These are phyloP conservation scores for Apiospora malaysiana DNA, from an alignment of 2,329 filamentous ascomycete genomes.

Conservation along the genomic window DNA sequence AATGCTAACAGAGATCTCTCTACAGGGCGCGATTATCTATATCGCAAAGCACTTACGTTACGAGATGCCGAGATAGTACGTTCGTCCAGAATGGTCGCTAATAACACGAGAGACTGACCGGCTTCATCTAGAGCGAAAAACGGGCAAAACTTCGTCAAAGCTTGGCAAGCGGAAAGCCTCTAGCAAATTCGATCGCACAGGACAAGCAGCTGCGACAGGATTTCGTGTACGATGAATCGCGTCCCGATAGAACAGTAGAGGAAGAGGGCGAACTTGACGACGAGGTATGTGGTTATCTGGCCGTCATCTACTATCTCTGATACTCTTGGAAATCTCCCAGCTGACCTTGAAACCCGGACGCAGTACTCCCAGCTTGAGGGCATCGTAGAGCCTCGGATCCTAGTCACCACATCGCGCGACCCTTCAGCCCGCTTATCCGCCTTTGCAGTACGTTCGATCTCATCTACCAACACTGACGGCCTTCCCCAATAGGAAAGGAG, in stretches of 20 bases:
- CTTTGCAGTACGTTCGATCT: conserved; percentile 88
- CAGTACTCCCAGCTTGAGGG: conserved; percentile 81
- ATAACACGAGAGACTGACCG: neutral
- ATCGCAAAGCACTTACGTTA: conserved; percentile 84
- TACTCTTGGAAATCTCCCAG: no score
- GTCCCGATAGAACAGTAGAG: conserved; percentile 68
- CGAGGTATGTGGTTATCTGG: conserved; percentile 50
- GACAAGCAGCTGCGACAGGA: conserved; percentile 85
- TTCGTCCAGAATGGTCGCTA: neutral
- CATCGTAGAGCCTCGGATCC: conserved; percentile 83
- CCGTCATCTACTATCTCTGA: no score
- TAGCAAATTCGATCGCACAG: conserved; percentile 80
- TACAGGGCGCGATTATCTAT: conserved; percentile 75
- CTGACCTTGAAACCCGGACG: no score
- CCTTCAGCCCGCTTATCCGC: conserved; percentile 84
- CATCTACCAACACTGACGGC: conserved; percentile 43
- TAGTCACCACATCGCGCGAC: conserved; percentile 70
- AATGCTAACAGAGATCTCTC: neutral
- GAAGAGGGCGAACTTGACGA: conserved; percentile 81
- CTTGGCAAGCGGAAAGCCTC: conserved; percentile 85
- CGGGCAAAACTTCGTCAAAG: conserved; percentile 85
- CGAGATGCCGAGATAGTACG: conserved; percentile 85
- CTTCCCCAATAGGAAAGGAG: no score
- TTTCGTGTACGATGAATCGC: conserved; percentile 91
- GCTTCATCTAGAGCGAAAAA: conserved; percentile 63